These are phyloP conservation scores for Alternaria burnsii DNA, from an alignment of 2,329 filamentous ascomycete species.

Conservation along the genomic window DNA sequence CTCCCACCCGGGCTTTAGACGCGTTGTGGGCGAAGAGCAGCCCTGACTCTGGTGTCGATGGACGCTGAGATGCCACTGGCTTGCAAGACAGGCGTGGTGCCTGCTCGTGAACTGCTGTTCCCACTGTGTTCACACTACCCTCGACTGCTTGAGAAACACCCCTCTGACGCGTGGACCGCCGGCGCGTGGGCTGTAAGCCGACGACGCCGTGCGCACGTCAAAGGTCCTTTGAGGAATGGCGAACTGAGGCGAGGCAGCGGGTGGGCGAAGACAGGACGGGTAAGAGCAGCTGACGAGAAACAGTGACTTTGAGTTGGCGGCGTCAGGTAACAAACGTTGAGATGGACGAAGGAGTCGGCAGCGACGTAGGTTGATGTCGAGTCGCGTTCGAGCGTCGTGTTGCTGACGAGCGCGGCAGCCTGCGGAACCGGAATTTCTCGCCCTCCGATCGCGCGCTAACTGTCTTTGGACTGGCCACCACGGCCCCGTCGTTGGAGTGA, in stretches of 20 bases:
- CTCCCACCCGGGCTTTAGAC: slow-evolving; percentile 27
- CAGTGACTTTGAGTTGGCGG: neutral
- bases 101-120: slow-evolving; percentile 12
- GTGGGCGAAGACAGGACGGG: slow-evolving; percentile 10
- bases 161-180: slow-evolving; percentile 15
- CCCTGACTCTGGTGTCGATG: slow-evolving; percentile 19
- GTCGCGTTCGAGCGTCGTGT: neutral
- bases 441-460: neutral
- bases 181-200: slow-evolving; percentile 17
- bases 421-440: neutral
- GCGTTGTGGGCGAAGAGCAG: slow-evolving; percentile 19
- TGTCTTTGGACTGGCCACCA: neutral
- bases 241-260: slow-evolving; percentile 15
- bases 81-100: neutral
- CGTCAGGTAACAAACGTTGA: neutral
- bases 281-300: slow-evolving; percentile 3
- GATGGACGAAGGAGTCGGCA: neutral
- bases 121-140: slow-evolving; percentile 15
- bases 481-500: no score
- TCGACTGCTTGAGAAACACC: slow-evolving; percentile 23
- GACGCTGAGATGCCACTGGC: neutral
- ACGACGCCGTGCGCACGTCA: slow-evolving; percentile 11
- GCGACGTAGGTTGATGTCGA: neutral
- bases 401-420: neutral
- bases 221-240: slow-evolving; percentile 28